A percentile compares a stretch with the other conserved stretches of the same genome.
Evolutionary conservation across 2,329 filamentous ascomycete species (phyloP).

Genomic region (Paraphoma chrysanthemicola): DNA sequence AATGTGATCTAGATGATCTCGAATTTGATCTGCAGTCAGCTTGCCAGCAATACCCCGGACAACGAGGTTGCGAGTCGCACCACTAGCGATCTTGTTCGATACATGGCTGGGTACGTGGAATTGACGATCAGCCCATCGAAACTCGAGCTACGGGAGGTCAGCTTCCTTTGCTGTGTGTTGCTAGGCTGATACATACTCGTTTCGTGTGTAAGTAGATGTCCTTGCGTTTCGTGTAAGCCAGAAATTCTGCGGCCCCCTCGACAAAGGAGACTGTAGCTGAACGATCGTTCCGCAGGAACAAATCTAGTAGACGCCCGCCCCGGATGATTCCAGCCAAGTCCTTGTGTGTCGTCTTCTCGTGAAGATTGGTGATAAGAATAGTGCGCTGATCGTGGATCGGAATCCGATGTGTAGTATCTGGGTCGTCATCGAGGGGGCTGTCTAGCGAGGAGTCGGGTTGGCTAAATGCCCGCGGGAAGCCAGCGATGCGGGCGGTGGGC

Average conservation of each 20-base stretch:
- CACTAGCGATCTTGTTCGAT: constrained; percentile 66
- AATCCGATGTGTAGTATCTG: constrained; percentile 13
- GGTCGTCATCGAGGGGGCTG: constrained; percentile 16
- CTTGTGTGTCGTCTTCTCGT: constrained; percentile 67
- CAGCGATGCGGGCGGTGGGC: constrained; percentile 8
- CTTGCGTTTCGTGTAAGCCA: constrained; percentile 67
- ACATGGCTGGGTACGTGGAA: constrained; percentile 70
- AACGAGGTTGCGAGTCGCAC: constrained; percentile 77
- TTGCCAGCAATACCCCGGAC: constrained; percentile 64
- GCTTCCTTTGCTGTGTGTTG: background rate
- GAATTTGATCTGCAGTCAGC: constrained; percentile 69
- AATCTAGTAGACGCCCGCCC: constrained; percentile 74
- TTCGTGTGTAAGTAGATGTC: constrained; percentile 74
- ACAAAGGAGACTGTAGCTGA: constrained; percentile 74
- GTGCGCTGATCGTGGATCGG: constrained; percentile 59
- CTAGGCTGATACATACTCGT: constrained; percentile 60
- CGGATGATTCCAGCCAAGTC: constrained; percentile 71
- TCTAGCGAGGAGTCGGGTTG: constrained; percentile 24
- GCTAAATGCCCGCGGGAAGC: constrained; percentile 20
- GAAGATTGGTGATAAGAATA: constrained; percentile 67
- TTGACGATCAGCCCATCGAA: constrained; percentile 75
- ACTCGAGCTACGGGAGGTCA: constrained; percentile 62
- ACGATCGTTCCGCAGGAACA: constrained; percentile 69
- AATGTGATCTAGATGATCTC: constrained; percentile 81
- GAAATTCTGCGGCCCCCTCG: constrained; percentile 65